Conservation (phyloP, 768 basidiomycete genomes). For the Xerocomellus intermedius region DNA sequence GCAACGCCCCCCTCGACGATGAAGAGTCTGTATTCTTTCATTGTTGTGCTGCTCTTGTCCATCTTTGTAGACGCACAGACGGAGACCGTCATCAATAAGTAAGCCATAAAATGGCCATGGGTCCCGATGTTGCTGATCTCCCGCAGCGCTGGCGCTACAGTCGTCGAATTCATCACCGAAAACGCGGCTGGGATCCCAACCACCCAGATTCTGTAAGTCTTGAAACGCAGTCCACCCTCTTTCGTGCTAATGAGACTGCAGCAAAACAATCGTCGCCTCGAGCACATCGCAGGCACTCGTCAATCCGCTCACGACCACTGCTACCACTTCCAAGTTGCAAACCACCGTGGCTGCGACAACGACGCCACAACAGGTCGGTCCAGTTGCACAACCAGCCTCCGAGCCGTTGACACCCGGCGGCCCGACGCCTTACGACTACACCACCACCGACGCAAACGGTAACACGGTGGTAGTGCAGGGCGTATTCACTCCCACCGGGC, state of each 20-base stretch:
- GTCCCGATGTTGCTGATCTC: slow-evolving; percentile 12
- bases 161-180: slow-evolving; percentile 48
- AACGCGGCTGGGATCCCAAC: slow-evolving; percentile 39
- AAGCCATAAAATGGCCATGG: slow-evolving; percentile 20
- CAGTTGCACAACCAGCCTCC: slow-evolving; percentile 54
- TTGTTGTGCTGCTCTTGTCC: slow-evolving; percentile 18
- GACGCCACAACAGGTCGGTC: slow-evolving; percentile 19
- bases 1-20: slow-evolving; percentile 15
- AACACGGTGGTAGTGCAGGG: slow-evolving; percentile 21
- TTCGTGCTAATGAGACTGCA: slow-evolving; percentile 10
- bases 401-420: slow-evolving; percentile 41
- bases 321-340: slow-evolving; percentile 19
- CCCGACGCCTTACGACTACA: slow-evolving; percentile 50
- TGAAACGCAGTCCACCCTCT: neutral
- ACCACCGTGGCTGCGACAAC: slow-evolving; percentile 23
- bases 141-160: slow-evolving; percentile 46
- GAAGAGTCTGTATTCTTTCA: slow-evolving; percentile 12
- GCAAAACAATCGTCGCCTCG: slow-evolving; percentile 16
- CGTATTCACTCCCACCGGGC: slow-evolving; percentile 34
- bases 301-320: neutral
- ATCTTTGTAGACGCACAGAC: slow-evolving; percentile 43
- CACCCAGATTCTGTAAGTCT: slow-evolving; percentile 45
- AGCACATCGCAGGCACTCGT: neutral
- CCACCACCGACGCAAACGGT: slow-evolving; percentile 40
- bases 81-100: slow-evolving; percentile 47